Conservation (phyloP, 1,139 yeast species). For the Citeromyces hawaiiensis region DNA sequence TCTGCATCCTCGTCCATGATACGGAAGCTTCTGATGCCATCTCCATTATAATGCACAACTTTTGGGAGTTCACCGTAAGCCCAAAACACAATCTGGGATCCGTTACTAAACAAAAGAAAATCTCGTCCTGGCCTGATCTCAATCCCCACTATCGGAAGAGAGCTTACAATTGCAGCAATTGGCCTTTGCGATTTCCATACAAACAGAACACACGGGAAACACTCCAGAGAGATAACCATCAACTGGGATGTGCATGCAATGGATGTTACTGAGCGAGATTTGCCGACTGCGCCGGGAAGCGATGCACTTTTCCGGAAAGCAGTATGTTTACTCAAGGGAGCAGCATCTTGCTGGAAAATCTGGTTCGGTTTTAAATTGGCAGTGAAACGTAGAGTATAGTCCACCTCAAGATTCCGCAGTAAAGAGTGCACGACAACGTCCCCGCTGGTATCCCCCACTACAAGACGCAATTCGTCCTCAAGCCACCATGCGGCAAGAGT, state of each 20-base stretch:
- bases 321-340: too few relatives aligned
- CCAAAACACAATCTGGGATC: not conserved
- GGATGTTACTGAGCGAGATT: not conserved
- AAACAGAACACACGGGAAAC: not conserved
- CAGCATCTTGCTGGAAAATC: not conserved
- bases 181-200: not conserved
- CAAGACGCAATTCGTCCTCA: not conserved
- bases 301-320: not conserved
- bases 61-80: not conserved
- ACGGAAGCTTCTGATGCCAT: not conserved
- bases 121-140: not conserved
- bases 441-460: not conserved
- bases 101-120: not conserved
- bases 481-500: not conserved
- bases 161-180: not conserved
- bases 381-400: not conserved
- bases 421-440: not conserved
- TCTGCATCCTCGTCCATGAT: not conserved
- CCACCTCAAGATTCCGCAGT: not conserved
- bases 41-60: not conserved
- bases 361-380: not conserved
- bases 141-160: not conserved
- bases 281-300: not conserved
- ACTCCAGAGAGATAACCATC: not conserved
- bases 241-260: not conserved